phyloP scores from a whole-genome alignment of 2,329 filamentous ascomycete genomes.

The Penicillium sp. region DNA sequence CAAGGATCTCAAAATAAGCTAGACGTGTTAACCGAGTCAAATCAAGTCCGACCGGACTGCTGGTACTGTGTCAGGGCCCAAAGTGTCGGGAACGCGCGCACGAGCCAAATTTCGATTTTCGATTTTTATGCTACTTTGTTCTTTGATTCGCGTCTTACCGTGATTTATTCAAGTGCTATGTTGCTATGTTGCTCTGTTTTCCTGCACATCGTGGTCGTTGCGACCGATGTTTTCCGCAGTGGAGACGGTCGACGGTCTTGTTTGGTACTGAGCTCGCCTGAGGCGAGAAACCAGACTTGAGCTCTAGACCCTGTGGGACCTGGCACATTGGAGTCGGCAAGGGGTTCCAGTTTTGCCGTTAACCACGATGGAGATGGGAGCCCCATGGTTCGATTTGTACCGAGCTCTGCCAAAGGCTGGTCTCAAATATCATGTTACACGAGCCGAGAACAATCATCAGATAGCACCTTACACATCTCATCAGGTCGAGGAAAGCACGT shows the following conservation, averaged over 20 bases:
- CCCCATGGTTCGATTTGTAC: not conserved
- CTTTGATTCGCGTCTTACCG: not conserved
- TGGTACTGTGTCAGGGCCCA: conserved; percentile 22
- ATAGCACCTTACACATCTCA: conserved; percentile 1
- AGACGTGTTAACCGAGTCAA: conserved; percentile 18
- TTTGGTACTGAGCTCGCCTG: not conserved
- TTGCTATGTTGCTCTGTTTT: not conserved
- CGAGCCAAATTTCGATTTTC: conserved; percentile 10
- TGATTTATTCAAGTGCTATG: not conserved
- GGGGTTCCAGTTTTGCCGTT: not conserved
- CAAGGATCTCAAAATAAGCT: conserved; percentile 10
- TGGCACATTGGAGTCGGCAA: not conserved
- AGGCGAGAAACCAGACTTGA: not conserved
- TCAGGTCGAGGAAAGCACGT: not conserved
- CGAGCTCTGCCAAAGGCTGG: not conserved
- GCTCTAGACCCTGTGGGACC: not conserved
- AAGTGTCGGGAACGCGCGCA: conserved; percentile 20
- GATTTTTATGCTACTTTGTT: not conserved
- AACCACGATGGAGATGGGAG: not conserved
- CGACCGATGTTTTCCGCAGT: conserved; percentile 5
- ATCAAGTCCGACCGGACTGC: conserved; percentile 18
- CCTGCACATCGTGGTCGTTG: not conserved
- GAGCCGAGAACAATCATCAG: not conserved
- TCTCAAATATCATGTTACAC: conserved; percentile 2
- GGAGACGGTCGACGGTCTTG: conserved; percentile 5